phyloP scores from a whole-genome alignment of 1,284 basidiomycete genomes.

The Ustilago cynodontis region DNA sequence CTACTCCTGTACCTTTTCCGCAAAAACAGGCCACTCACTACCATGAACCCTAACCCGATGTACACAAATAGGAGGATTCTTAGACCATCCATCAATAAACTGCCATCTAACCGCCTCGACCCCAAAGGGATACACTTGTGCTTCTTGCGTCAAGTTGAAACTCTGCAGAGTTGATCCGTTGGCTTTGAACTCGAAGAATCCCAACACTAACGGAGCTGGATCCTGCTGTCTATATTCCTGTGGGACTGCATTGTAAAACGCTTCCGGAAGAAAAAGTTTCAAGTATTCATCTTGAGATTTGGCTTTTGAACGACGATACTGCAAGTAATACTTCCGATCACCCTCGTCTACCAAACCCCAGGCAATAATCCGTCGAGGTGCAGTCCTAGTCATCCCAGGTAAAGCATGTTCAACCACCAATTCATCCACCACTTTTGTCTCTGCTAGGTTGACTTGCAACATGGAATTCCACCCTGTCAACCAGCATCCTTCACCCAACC shows the following conservation, averaged over 20 bases:
- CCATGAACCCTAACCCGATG: slow-evolving; percentile 41
- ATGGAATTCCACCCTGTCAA: slow-evolving; percentile 46
- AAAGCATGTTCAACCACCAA: slow-evolving; percentile 41
- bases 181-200: slow-evolving; percentile 31
- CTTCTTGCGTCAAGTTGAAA: slow-evolving; percentile 36
- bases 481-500: slow-evolving; percentile 32
- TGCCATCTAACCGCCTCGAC: slow-evolving; percentile 34
- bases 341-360: slow-evolving; percentile 37
- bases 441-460: slow-evolving; percentile 34
- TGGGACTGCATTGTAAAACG: slow-evolving; percentile 23
- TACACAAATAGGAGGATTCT: slow-evolving; percentile 37
- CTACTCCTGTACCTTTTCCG: neutral
- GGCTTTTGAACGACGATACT: slow-evolving; percentile 24
- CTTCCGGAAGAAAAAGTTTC: slow-evolving; percentile 11
- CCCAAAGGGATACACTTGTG: slow-evolving; percentile 28
- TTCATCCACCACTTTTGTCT: slow-evolving; percentile 39
- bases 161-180: slow-evolving; percentile 40
- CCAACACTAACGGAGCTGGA: slow-evolving; percentile 32
- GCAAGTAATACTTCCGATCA: slow-evolving; percentile 28
- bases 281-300: slow-evolving; percentile 20
- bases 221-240: slow-evolving; percentile 21
- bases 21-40: slow-evolving; percentile 30
- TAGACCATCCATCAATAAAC: slow-evolving; percentile 44
- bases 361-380: slow-evolving; percentile 34
- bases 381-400: slow-evolving; percentile 35